A percentile compares a stretch with the other conserved stretches of the same genome.
These are phyloP conservation scores for Styphnolobium japonicum DNA, from an alignment of 306 rosid genomes.

Conservation along the genomic window DNA sequence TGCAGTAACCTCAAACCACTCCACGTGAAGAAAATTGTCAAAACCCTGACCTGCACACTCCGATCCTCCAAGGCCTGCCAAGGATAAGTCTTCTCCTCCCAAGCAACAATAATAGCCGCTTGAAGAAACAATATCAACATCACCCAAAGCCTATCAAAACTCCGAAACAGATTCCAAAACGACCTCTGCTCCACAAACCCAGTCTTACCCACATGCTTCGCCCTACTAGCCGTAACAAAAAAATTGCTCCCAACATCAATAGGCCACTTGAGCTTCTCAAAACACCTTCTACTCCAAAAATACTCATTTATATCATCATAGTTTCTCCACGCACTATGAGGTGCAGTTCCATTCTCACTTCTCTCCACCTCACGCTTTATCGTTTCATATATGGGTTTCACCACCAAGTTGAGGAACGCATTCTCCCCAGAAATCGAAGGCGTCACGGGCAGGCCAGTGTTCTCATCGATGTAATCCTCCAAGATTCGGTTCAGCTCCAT, in stretches of 20 bases:
- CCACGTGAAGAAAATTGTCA: constrained; percentile 86
- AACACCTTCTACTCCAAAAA: constrained; percentile 88
- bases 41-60: constrained; percentile 59
- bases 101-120: constrained; percentile 85
- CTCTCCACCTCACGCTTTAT: constrained; percentile 71
- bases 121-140: constrained; percentile 82
- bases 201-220: constrained; percentile 86
- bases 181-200: constrained; percentile 98
- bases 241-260: constrained; percentile 72
- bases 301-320: constrained; percentile 93
- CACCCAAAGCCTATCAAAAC: constrained; percentile 89
- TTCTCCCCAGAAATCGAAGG: constrained; percentile 81
- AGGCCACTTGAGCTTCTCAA: constrained; percentile 92
- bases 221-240: constrained; percentile 50
- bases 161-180: constrained; percentile 82
- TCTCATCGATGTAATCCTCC: constrained; percentile 85
- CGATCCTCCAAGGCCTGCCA: constrained; percentile 62
- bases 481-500: constrained; percentile 74
- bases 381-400: constrained; percentile 85
- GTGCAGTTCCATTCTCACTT: constrained; percentile 78
- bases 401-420: constrained; percentile 63
- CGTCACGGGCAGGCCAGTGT: constrained; percentile 82
- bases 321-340: constrained; percentile 88
- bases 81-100: constrained; percentile 60
- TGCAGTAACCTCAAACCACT: constrained; percentile 74